Base-by-base conservation (phyloP, 257 asterid species). In the Ehretia macrophylla region DNA sequence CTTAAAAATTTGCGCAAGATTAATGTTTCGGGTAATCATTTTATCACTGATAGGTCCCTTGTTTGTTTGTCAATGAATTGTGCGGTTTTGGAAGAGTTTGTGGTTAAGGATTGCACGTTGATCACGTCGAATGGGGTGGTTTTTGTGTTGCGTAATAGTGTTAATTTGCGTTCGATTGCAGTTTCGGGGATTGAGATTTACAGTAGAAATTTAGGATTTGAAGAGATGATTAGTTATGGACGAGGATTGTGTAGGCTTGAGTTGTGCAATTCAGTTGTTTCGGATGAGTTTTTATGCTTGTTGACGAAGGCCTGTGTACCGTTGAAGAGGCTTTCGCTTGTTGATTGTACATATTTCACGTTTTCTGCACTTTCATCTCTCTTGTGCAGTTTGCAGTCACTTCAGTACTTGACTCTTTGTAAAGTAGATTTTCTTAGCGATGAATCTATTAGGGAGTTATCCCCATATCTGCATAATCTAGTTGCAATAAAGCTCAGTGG, bases 11-110 rank as follows among this genome's bases (percentile, higher is more conserved):
- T 68, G 68, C 54, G 59, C 10, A 68, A 49, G 47, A 55, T 68
- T 9, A 62, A 49, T 55, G 5, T 68, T 56, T 56, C 74, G 14
- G 74, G 74, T 56, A 68, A 68, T 68, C 53, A 62, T 56, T 38
- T 59, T 50, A 49, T 67, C 52, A 59, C 62, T 10, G 61, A 67
- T 67, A 67, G 27, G 49, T 67, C 66, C 3, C 44, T 67, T 59
- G 44, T 21, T 50, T 40, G 60, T 8, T 56, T 67, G 44, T 51
- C 66, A 1, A 47, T 17, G 37, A 59, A 67, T 59, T 52, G 72
- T 27, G 53, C 32, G 49, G 32, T 39, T 59, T 35, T 67, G 23
- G 51, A 59, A 51, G 59, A 55, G 3, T 0, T 59, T 59, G 50
- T 32, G 19, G 22, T 52, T 21, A 38, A 38, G 35, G 61, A 51